Evolutionary conservation across 257 asterid species (phyloP).

Genomic region (Galeopsis tetrahit): DNA sequence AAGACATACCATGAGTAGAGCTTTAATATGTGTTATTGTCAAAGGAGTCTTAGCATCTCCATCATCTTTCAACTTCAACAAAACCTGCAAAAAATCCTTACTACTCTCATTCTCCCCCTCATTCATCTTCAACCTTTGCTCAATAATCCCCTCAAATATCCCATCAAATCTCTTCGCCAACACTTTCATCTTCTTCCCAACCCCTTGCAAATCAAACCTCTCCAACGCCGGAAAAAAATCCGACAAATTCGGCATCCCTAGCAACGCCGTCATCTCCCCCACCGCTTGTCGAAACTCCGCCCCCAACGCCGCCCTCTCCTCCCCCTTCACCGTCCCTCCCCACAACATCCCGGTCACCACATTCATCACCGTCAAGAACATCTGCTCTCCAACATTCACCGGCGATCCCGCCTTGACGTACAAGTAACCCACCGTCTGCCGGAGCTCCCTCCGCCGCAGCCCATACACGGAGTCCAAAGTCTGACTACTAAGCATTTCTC

Average conservation of each 20-base stretch:
- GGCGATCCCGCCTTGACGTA: conserved; percentile 38
- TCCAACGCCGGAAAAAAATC: conserved; percentile 70
- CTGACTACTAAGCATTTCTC: conserved; percentile 58
- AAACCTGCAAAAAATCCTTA: conserved; percentile 68
- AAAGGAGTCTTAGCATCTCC: conserved; percentile 58
- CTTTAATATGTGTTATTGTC: conserved; percentile 66
- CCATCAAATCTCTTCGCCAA: conserved; percentile 53
- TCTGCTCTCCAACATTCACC: conserved; percentile 66
- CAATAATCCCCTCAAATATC: conserved; percentile 62
- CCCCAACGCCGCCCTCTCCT: conserved; percentile 55
- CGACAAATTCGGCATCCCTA: conserved; percentile 67
- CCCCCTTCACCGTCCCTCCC: conserved; percentile 73
- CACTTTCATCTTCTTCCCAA: conserved; percentile 53
- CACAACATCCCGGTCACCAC: conserved; percentile 81
- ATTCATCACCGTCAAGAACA: conserved; percentile 66
- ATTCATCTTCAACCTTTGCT: conserved; percentile 40
- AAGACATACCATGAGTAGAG: conserved; percentile 67
- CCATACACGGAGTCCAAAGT: conserved; percentile 58
- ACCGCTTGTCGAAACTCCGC: conserved; percentile 65
- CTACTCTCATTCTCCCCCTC: conserved; percentile 17
- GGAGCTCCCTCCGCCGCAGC: conserved; percentile 54
- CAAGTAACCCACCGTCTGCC: conserved; percentile 49
- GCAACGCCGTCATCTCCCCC: conserved; percentile 49
- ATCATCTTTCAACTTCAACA: conserved; percentile 55
- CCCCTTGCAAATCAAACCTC: conserved; percentile 72